Percentiles rank a stretch among this genome's conserved stretches.
Conservation (phyloP, 2,329 filamentous ascomycete species). For the Pseudogymnoascus sp. region DNA sequence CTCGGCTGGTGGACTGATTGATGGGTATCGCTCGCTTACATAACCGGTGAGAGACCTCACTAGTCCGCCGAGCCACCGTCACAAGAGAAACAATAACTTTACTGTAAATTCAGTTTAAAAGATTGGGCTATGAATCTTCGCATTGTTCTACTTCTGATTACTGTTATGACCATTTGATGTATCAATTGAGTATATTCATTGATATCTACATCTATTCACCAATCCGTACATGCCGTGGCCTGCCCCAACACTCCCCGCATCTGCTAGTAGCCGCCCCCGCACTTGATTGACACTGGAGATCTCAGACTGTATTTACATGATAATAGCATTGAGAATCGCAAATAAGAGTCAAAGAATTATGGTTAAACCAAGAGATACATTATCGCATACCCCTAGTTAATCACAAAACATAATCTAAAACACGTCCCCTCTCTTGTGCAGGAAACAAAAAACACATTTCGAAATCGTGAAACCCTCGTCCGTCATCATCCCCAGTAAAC, state of each 20-base stretch:
- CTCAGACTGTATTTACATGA: neutral
- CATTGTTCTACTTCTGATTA: neutral
- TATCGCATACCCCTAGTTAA: conserved; percentile 5
- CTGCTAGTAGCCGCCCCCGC: neutral
- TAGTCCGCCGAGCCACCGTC: neutral
- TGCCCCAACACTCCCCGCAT: neutral
- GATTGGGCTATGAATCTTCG: neutral
- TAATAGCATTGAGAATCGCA: neutral
- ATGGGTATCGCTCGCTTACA: conserved; percentile 6
- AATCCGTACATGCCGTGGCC: neutral
- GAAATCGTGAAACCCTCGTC: neutral
- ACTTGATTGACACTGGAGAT: conserved; percentile 7
- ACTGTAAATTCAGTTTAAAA: neutral
- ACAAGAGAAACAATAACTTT: neutral
- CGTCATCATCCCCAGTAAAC: conserved; percentile 13
- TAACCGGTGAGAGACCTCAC: neutral
- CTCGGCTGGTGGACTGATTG: conserved; percentile 8
- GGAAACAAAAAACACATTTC: neutral
- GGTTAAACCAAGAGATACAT: conserved; percentile 2
- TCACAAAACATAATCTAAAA: conserved; percentile 8
- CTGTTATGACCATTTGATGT: neutral
- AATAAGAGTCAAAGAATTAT: neutral
- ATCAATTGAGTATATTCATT: neutral
- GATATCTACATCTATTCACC: neutral
- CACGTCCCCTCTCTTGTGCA: neutral